Evolutionary conservation across 495 filamentous ascomycete genomes (phyloP), one percentile per base, ranked within the genome.

Genomic region (Penicillium mononematosum): DNA sequence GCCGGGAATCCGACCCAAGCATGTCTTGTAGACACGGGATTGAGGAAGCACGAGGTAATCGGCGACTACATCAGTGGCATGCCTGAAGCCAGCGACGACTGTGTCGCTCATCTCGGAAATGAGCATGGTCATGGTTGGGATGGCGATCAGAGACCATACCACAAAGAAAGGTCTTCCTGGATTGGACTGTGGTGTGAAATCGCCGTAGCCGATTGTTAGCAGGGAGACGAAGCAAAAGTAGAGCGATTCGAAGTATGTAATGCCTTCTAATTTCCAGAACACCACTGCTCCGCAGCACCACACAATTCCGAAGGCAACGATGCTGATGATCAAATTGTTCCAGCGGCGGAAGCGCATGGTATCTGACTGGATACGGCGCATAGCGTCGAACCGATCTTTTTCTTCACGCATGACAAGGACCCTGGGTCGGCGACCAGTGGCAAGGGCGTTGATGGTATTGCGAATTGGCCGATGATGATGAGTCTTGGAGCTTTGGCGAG

Each of bases 131-230:
- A 88, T 87, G 2, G 84, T 88, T 2, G 85, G 85, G 5, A 88
- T 79, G 27, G 85, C 83, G 32, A 87, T 72, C 0, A 87, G 72
- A 6, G 78, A 81, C 92, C 92, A 98, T 58, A 96, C 84, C 8
- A 98, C 88, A 70, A 96, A 96, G 65, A 96, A 93, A 0, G 90
- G 81, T 54, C 87, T 86, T 1, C 87, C 89, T 2, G 86, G 78
- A 64, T 91, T 92, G 7, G 85, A 88, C 14, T 80, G 71, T 0
- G 88, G 90, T 10, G 84, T 84, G 36, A 87, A 78, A 60, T 96
- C 91, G 0, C 92, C 92, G 67, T 96, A 98, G 1, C 93, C 92
- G 54, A 98, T 91, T 0, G 92, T 96, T 5, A 95, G 73, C 31
- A 96, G 80, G 5, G 87, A 85, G 41, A 85, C 84, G 68, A 92